Conservation (phyloP, 2,329 filamentous ascomycete genomes). For the Phoma sp. region DNA sequence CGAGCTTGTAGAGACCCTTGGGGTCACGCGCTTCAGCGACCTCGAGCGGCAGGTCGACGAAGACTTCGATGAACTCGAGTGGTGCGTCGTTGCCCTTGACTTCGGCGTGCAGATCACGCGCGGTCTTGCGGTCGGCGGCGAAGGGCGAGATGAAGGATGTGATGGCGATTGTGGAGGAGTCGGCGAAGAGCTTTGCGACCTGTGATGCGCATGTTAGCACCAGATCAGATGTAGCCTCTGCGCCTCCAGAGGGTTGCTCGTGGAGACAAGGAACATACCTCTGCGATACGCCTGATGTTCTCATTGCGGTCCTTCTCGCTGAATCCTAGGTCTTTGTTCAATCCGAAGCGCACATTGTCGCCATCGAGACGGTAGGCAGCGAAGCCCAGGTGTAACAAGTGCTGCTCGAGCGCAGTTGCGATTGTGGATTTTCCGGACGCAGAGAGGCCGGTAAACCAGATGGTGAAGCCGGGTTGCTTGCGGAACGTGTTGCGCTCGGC, state of each 20-base stretch:
- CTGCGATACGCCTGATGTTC: slow-evolving; percentile 95
- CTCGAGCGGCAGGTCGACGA: slow-evolving; percentile 87
- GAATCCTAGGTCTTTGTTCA: slow-evolving; percentile 98
- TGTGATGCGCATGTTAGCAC: slow-evolving; percentile 35
- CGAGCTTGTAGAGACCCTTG: slow-evolving; percentile 98
- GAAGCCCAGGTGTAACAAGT: slow-evolving; percentile 84
- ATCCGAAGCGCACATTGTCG: slow-evolving; percentile 96
- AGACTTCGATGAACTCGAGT: slow-evolving; percentile 92
- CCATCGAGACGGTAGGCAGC: slow-evolving; percentile 93
- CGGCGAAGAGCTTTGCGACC: slow-evolving; percentile 96
- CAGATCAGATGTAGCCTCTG: neutral
- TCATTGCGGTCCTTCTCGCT: slow-evolving; percentile 91
- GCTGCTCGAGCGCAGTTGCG: slow-evolving; percentile 94
- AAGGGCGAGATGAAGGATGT: slow-evolving; percentile 98
- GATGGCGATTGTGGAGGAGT: slow-evolving; percentile 83
- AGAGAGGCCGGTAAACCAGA: slow-evolving; percentile 97
- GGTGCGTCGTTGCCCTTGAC: slow-evolving; percentile 62
- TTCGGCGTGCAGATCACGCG: slow-evolving; percentile 77
- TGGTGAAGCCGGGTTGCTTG: slow-evolving; percentile 87
- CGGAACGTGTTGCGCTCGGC: slow-evolving; percentile 75
- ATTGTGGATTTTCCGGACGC: slow-evolving; percentile 98
- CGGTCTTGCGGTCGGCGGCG: slow-evolving; percentile 81
- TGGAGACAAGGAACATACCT: slow-evolving; percentile 54
- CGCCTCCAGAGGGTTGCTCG: neutral
- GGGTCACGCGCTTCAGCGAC: slow-evolving; percentile 95